These are phyloP conservation scores for Backusella morwellensis DNA, from an alignment of 192 early-diverging fungal species.

Conservation along the genomic window DNA sequence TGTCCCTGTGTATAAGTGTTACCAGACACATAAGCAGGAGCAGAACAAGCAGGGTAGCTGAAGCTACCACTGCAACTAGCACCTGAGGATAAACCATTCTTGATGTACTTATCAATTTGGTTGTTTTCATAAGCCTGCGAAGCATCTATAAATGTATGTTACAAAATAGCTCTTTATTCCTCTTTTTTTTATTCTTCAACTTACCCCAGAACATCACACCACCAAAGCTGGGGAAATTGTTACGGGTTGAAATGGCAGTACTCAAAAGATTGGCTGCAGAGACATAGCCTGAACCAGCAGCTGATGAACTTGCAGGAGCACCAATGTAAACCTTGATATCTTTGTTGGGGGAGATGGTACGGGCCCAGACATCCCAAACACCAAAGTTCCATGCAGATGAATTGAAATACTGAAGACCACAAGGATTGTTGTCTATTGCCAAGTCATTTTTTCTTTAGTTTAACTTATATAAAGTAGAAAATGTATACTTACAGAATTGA, in stretches of 20 bases:
- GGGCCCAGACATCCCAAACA: constrained; percentile 61
- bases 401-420: constrained; percentile 29
- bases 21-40: constrained; percentile 34
- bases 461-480: background rate
- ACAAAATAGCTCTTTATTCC: background rate
- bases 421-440: constrained; percentile 54
- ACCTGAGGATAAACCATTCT: background rate
- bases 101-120: constrained; percentile 10
- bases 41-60: constrained; percentile 32
- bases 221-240: constrained; percentile 49
- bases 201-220: constrained; percentile 60
- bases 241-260: constrained; percentile 37
- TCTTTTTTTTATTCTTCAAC: background rate
- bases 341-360: constrained; percentile 49
- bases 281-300: constrained; percentile 55
- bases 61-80: constrained; percentile 18
- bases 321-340: constrained; percentile 62
- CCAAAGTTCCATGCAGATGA: constrained; percentile 35
- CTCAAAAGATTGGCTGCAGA: constrained; percentile 29
- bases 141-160: constrained; percentile 21
- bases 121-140: constrained; percentile 32
- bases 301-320: constrained; percentile 52
- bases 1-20: constrained; percentile 32
- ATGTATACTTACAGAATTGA: constrained; percentile 47
- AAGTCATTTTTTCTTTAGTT: background rate